A percentile compares a stretch with the other conserved stretches of the same genome.
Conservation (phyloP, 2,329 filamentous ascomycete species). For the Didymellaceae sp. region DNA sequence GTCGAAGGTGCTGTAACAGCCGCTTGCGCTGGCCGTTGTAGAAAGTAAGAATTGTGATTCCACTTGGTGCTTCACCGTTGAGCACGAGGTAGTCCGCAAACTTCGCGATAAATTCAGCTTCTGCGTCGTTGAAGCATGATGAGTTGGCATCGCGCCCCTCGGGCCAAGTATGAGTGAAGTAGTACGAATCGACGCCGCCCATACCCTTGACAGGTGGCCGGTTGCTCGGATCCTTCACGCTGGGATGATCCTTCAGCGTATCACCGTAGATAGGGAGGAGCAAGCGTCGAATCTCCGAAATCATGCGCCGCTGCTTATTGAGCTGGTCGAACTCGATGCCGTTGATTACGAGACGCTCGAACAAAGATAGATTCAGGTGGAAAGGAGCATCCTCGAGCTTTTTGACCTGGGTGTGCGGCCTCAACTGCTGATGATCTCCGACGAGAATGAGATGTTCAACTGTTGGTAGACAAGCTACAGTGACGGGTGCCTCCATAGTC, state of each 20-base stretch:
- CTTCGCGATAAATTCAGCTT: conserved; percentile 77
- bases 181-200: conserved; percentile 65
- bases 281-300: conserved; percentile 69
- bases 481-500: conserved; percentile 69
- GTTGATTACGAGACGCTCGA: conserved; percentile 77
- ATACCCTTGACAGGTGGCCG: conserved; percentile 66
- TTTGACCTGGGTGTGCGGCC: conserved; percentile 69
- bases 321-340: conserved; percentile 69
- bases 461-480: conserved; percentile 65
- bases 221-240: conserved; percentile 55
- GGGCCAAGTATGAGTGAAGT: conserved; percentile 69
- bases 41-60: conserved; percentile 84
- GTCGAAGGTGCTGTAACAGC: conserved; percentile 60
- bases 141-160: conserved; percentile 69
- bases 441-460: conserved; percentile 72
- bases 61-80: conserved; percentile 65
- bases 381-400: conserved; percentile 67
- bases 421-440: conserved; percentile 82
- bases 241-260: conserved; percentile 63
- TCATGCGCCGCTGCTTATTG: conserved; percentile 74
- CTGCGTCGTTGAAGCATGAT: conserved; percentile 72
- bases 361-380: conserved; percentile 75
- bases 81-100: conserved; percentile 75
- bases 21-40: conserved; percentile 82
- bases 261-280: conserved; percentile 67